Conservation (phyloP, 352 stramenopile genomes). For the Blastocystis sp. region DNA sequence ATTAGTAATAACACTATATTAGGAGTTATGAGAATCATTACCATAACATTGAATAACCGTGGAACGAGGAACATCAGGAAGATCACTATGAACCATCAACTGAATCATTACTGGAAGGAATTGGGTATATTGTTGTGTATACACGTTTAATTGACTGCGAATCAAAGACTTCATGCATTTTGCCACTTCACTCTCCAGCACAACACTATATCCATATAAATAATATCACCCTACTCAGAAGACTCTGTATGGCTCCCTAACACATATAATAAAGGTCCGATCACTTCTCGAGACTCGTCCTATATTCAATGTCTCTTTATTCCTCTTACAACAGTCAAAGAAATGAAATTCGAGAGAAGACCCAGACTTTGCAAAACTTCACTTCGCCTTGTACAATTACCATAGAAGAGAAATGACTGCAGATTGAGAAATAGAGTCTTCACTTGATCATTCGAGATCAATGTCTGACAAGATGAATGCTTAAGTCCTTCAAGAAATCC, state of each 20-base stretch:
- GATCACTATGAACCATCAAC: neutral
- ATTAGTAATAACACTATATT: too few relatives aligned
- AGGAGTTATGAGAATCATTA: neutral
- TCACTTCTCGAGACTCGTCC: neutral
- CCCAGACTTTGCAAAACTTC: neutral
- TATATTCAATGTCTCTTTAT: neutral
- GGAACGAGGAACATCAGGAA: neutral
- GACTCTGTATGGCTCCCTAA: neutral
- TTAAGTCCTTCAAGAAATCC: neutral
- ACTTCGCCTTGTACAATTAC: neutral
- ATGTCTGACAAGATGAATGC: neutral
- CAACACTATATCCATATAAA: neutral
- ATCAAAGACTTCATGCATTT: conserved; percentile 1
- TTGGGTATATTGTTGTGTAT: neutral
- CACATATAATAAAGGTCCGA: conserved; percentile 12
- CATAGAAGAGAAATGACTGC: neutral
- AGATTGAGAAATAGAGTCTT: neutral
- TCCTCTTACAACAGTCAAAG: neutral
- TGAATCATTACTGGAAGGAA: neutral
- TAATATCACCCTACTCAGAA: neutral
- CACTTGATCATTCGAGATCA: neutral
- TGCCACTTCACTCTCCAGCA: conserved; percentile 18
- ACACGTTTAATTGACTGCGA: neutral
- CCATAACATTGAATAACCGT: neutral
- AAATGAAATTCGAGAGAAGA: neutral